Conservation (phyloP, 768 basidiomycete species). For the Serpula lacrymans region DNA sequence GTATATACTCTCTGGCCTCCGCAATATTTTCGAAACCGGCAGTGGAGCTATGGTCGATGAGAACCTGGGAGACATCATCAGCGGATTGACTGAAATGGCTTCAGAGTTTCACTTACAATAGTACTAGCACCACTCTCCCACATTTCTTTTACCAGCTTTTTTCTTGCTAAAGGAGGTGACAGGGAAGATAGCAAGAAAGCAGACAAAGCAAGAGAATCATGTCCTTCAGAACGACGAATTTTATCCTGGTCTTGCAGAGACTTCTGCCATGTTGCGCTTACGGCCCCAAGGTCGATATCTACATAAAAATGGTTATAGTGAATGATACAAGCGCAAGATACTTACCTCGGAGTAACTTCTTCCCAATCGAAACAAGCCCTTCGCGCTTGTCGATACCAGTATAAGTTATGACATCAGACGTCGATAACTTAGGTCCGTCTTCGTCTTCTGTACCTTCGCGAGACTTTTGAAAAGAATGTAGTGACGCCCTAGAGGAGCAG, state of each 20-base stretch:
- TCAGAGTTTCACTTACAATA: constrained; percentile 46
- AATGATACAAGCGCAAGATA: constrained; percentile 3
- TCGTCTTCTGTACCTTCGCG: constrained; percentile 15
- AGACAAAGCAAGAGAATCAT: constrained; percentile 67
- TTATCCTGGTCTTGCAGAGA: constrained; percentile 48
- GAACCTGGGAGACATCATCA: constrained; percentile 44
- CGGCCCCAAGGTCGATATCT: constrained; percentile 47
- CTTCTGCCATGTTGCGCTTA: constrained; percentile 54
- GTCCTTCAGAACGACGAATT: constrained; percentile 39
- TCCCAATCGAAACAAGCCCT: constrained; percentile 65
- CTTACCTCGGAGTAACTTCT: constrained; percentile 57
- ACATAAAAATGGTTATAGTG: constrained; percentile 9
- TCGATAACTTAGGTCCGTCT: constrained; percentile 37
- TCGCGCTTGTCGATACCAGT: constrained; percentile 75
- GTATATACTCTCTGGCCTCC: constrained; percentile 73
- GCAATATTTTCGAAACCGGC: constrained; percentile 75
- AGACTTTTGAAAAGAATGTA: constrained; percentile 57
- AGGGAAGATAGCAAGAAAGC: constrained; percentile 85
- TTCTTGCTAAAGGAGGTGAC: constrained; percentile 55
- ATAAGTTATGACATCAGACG: constrained; percentile 59
- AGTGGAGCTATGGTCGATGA: constrained; percentile 81
- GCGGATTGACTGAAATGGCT: not conserved
- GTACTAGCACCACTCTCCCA: constrained; percentile 90
- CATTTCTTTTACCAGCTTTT: constrained; percentile 73
- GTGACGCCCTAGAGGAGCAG: constrained; percentile 51